Evolutionary conservation across 495 filamentous ascomycete species (phyloP).

Genomic region (Peziza echinospora): DNA sequence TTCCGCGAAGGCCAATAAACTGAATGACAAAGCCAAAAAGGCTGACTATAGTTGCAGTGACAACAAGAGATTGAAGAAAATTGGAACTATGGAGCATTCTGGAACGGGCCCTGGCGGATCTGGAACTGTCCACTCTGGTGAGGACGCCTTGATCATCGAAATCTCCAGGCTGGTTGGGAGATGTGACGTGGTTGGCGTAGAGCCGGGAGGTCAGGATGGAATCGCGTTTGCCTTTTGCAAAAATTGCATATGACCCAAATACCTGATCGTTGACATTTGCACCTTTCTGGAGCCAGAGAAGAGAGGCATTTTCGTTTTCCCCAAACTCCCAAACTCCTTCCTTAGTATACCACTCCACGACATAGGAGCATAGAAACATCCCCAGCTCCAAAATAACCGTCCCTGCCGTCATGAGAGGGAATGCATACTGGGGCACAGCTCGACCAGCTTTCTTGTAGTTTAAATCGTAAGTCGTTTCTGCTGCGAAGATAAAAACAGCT

Average conservation of each 20-base stretch:
- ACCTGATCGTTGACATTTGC: conserved; percentile 15
- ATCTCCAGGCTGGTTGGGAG: too few species aligned
- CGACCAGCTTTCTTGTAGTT: neutral
- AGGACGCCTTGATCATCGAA: too few species aligned
- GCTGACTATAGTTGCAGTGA: neutral
- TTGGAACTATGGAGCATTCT: too few species aligned
- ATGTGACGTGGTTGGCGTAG: too few species aligned
- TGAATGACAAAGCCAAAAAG: conserved; percentile 3
- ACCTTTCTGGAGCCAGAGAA: conserved; percentile 17
- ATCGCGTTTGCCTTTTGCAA: neutral
- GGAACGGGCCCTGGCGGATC: too few species aligned
- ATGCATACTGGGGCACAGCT: neutral
- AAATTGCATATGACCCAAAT: conserved; percentile 11
- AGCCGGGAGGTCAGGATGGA: neutral
- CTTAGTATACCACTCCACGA: neutral
- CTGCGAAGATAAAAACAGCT: neutral
- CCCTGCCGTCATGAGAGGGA: neutral
- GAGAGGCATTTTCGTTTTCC: neutral
- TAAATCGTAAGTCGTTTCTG: neutral
- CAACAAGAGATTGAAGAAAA: too few species aligned
- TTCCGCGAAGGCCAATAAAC: conserved; percentile 3
- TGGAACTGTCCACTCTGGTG: too few species aligned
- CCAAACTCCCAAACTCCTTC: neutral
- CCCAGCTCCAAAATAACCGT: neutral
- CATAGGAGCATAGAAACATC: neutral